phyloP scores from a whole-genome alignment of 1,284 basidiomycete genomes.

The Anthracocystis setariae region DNA sequence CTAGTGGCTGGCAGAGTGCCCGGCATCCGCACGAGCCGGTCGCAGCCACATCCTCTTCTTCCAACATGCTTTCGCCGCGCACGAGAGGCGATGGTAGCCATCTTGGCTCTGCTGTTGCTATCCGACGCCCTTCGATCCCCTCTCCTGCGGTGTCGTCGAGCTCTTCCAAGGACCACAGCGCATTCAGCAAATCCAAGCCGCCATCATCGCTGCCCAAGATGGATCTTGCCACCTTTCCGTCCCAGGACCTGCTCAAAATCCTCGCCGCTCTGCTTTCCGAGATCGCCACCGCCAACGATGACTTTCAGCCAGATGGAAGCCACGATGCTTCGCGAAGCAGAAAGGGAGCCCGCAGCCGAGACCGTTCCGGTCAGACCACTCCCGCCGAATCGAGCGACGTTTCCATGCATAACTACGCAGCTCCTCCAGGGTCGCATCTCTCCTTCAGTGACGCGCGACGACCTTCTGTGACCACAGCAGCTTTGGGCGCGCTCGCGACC shows the following conservation, averaged over 20 bases:
- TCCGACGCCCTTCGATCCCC: background rate
- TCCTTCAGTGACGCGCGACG: slow-evolving; percentile 52
- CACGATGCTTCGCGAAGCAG: slow-evolving; percentile 29
- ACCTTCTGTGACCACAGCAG: slow-evolving; percentile 75
- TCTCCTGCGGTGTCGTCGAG: slow-evolving; percentile 12
- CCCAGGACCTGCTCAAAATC: slow-evolving; percentile 79
- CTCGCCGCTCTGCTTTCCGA: slow-evolving; percentile 90
- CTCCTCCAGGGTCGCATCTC: slow-evolving; percentile 43
- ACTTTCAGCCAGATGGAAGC: slow-evolving; percentile 56
- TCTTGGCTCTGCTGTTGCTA: background rate
- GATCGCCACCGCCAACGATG: slow-evolving; percentile 91
- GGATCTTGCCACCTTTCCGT: slow-evolving; percentile 72
- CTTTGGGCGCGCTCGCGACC: slow-evolving; percentile 78
- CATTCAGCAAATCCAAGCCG: slow-evolving; percentile 8
- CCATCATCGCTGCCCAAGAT: slow-evolving; percentile 67
- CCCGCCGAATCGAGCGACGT: slow-evolving; percentile 10
- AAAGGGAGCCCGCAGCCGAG: slow-evolving; percentile 27
- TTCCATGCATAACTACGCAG: slow-evolving; percentile 16
- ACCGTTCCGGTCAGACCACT: slow-evolving; percentile 26
- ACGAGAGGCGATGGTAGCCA: slow-evolving; percentile 13
- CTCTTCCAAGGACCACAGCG: slow-evolving; percentile 14
- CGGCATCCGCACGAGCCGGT: background rate
- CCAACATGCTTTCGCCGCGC: slow-evolving; percentile 17
- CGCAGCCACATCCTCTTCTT: slow-evolving; percentile 3
- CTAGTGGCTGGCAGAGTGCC: background rate